Evolutionary conservation across 148 eudicot genomes (phyloP), one percentile per base, ranked within the genome.

Genomic region (Linanthus parryae): DNA sequence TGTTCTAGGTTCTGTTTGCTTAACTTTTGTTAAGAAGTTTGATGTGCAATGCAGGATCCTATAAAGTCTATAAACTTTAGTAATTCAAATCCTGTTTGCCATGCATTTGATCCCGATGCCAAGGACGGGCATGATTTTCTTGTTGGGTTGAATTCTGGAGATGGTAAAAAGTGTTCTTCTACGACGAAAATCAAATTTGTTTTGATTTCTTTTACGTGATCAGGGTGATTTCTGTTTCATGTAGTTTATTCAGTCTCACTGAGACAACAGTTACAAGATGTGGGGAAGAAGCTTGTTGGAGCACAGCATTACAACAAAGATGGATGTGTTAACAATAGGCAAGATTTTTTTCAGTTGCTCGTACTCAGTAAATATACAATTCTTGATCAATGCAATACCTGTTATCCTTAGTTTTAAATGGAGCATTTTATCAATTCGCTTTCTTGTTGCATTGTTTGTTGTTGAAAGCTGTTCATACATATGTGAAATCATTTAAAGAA

Each of bases 281-380:
- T 61, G 22, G 71, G 75, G 16, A 71, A 71, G 65, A 71, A 65
- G 45, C 54, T 71, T 23, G 56, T 65, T 11, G 67, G 75, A 27
- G 67, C 75, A 28, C 75, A 71, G 20, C 75, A 71, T 71, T 71
- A 71, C 31, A 71, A 71, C 58, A 71, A 48, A 46, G 75, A 71
- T 44, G 75, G 75, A 14, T 65, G 67, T 33, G 54, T 57, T 13
- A 66, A 55, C 42, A 65, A 34, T 56, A 71, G 67, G 75, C 59
- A 50, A 65, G 60, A 15, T 24, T 17, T 31, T 45, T 20, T 18
- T 43, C 1, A 49, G 1, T 2, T 22, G 47, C 26, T 65, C 52
- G 24, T 44, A 1, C 33, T 56, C 1, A n/a, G n/a, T n/a, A n/a
- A n/a, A n/a, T n/a, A n/a, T n/a, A n/a, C n/a, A n/a, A n/a, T n/a